Evolutionary conservation across 225 moss, liverwort and hornwort species (phyloP), one percentile per base, ranked within the genome.

Genomic region (Polytrichum commune): DNA sequence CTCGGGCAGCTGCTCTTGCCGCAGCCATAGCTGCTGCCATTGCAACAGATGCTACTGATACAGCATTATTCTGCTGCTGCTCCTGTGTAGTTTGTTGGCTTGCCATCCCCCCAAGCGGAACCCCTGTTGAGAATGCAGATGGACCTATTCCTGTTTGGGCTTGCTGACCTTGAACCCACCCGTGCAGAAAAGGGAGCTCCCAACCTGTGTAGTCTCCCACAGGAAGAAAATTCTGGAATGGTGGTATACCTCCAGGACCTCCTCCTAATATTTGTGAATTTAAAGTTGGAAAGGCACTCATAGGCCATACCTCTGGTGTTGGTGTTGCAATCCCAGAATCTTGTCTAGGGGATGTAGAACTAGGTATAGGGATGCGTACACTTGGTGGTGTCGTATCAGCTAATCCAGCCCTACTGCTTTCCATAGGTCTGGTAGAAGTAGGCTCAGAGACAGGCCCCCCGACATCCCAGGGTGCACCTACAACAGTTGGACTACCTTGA

Each of bases 381-480:
- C 88, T 73, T 13, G 84, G 68, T 56, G 64, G 32, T 58, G 81
- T 62, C 67, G 79, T 88, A 75, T 75, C 74, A 38, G 71, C 71
- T 63, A 68, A 66, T 20, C 53, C 67, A 28, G 66, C 28, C 64
- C 19, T 83, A 72, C 54, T 78, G 64, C 73, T 77, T 70, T 73
- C 80, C 64, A 69, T 67, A 63, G 75, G 62, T 64, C 70, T 72
- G 61, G 76, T 74, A 74, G 83, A 81, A 33, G 76, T 66, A 29
- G 82, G 81, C 60, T 82, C 78, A 71, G 78, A 53, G 18, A 74
- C 62, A 76, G 88, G 82, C 60, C 88, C 91, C 66, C 88, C 92
- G 27, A 88, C 84, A 83, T 93, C 97, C 94, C 92, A 95, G 13
- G 92, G 90, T 75, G 84, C 91, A 65, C 95, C 94, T 77, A 97